Conservation (phyloP, 768 basidiomycete genomes). For the Dentipellis fragilis region DNA sequence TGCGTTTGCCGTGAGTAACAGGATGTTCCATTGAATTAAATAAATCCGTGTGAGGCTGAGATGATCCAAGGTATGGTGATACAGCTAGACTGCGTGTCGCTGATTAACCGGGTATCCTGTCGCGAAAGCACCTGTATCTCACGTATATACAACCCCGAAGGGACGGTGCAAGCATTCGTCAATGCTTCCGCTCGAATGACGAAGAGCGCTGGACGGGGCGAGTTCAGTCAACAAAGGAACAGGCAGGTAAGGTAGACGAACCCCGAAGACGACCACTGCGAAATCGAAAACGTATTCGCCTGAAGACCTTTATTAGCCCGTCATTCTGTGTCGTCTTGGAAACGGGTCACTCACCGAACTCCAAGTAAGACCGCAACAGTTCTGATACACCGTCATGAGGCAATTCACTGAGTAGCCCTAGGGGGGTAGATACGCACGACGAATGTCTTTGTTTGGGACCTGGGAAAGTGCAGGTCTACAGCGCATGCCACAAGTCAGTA, state of each 20-base stretch:
- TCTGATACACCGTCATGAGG: conserved; percentile 31
- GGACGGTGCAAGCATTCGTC: not conserved
- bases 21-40: not conserved
- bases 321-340: not conserved
- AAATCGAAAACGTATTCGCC: conserved; percentile 86
- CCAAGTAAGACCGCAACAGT: conserved; percentile 66
- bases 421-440: conserved; percentile 44
- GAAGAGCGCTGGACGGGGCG: conserved; percentile 43
- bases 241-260: conserved; percentile 26
- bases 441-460: conserved; percentile 83
- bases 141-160: too few species aligned
- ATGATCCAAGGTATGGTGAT: not conserved
- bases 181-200: conserved; percentile 57
- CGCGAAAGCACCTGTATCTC: too few species aligned
- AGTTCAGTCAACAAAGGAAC: conserved; percentile 9
- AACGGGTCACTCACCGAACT: conserved; percentile 46
- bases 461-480: conserved; percentile 60
- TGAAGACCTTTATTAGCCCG: conserved; percentile 20
- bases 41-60: not conserved
- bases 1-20: not conserved
- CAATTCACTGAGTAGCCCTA: not conserved
- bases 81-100: not conserved
- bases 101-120: too few species aligned
- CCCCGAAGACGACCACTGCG: conserved; percentile 74
- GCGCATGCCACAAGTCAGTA: not conserved